Percentiles rank a stretch among this genome's conserved stretches.
phyloP scores from a whole-genome alignment of 2,329 filamentous ascomycete species.

The Harringtonia aguacate region DNA sequence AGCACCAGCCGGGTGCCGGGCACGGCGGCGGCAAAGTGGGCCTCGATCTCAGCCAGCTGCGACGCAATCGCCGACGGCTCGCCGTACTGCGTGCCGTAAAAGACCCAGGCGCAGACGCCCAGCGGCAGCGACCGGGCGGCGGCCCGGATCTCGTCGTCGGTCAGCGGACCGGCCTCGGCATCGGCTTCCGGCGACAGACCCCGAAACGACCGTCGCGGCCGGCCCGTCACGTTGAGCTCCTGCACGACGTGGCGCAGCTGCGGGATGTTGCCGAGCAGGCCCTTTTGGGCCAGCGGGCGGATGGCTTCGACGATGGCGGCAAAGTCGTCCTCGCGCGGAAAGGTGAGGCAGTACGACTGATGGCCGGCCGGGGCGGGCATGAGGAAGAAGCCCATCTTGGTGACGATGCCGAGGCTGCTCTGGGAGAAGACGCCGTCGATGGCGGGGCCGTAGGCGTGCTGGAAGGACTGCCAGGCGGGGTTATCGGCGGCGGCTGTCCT shows the following conservation, averaged over 20 bases:
- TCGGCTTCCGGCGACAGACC: conserved; percentile 3
- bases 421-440: conserved; percentile 39
- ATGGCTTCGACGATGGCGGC: conserved; percentile 24
- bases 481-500: conserved; percentile 19
- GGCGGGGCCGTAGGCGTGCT: conserved; percentile 27
- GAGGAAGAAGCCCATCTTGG: conserved; percentile 39
- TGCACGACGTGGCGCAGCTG: conserved; percentile 29
- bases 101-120: conserved; percentile 34
- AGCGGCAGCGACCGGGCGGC: conserved; percentile 25
- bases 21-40: conserved; percentile 26
- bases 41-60: conserved; percentile 29
- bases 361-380: conserved; percentile 24
- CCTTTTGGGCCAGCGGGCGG: conserved; percentile 17
- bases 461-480: conserved; percentile 26
- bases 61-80: conserved; percentile 16
- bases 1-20: conserved; percentile 30
- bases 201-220: conserved; percentile 20
- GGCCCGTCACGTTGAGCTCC: conserved; percentile 25
- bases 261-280: conserved; percentile 33
- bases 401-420: conserved; percentile 39
- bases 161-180: conserved; percentile 16
- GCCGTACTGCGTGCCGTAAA: conserved; percentile 36
- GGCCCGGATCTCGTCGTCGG: conserved; percentile 18
- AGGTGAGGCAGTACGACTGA: conserved; percentile 28
- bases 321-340: conserved; percentile 24